phyloP scores from a whole-genome alignment of 2,329 filamentous ascomycete species.

The Sphaceloma murrayae region DNA sequence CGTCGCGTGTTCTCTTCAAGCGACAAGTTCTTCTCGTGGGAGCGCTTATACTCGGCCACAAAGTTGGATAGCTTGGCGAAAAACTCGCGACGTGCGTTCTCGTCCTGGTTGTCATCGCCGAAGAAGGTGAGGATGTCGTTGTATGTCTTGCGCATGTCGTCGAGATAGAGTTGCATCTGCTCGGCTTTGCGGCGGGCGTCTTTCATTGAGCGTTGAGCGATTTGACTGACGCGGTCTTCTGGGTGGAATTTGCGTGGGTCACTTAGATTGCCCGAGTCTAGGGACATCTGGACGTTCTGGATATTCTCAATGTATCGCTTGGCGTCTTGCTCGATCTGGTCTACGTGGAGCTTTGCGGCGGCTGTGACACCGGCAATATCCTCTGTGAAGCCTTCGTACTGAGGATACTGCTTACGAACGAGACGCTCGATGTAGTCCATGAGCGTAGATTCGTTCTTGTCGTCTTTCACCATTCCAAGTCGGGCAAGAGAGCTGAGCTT shows the following conservation, averaged over 20 bases:
- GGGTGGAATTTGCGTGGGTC: conserved; percentile 98
- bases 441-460: conserved; percentile 95
- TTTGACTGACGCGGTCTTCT: conserved; percentile 83
- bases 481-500: conserved; percentile 90
- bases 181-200: conserved; percentile 91
- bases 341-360: conserved; percentile 86
- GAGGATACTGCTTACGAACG: conserved; percentile 88
- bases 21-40: conserved; percentile 78
- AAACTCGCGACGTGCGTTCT: conserved; percentile 89
- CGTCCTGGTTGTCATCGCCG: conserved; percentile 84
- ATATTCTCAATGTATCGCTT: conserved; percentile 92
- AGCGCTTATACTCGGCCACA: conserved; percentile 91
- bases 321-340: conserved; percentile 78
- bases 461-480: conserved; percentile 95
- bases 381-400: conserved; percentile 81
- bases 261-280: conserved; percentile 88
- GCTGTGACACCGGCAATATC: conserved; percentile 73
- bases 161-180: conserved; percentile 85
- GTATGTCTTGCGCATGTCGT: conserved; percentile 84
- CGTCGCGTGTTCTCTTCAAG: conserved; percentile 73
- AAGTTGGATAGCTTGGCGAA: conserved; percentile 89
- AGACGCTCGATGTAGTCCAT: conserved; percentile 94
- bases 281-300: conserved; percentile 80
- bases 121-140: conserved; percentile 96
- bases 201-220: conserved; percentile 92